Evolutionary conservation across 2,329 filamentous ascomycete genomes (phyloP).

Genomic region (Claviceps humidiphila): DNA sequence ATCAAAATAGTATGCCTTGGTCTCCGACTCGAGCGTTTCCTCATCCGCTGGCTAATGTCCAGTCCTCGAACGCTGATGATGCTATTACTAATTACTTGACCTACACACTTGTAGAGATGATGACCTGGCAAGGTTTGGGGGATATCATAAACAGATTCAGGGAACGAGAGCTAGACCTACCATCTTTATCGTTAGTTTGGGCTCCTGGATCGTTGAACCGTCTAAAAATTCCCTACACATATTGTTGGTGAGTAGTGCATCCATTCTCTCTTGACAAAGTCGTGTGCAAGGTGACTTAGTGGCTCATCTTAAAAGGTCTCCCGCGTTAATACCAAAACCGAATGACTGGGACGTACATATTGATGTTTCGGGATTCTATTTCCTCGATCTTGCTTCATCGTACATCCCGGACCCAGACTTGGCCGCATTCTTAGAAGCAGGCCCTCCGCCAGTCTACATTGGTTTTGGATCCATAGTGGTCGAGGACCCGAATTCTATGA

Average conservation of each 20-base stretch:
- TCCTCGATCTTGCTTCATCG: constrained; percentile 52
- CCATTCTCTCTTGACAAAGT: neutral
- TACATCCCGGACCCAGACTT: constrained; percentile 56
- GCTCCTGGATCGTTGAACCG: constrained; percentile 68
- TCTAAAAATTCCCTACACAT: constrained; percentile 71
- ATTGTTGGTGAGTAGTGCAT: constrained; percentile 53
- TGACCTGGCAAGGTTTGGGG: constrained; percentile 86
- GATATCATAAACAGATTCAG: constrained; percentile 86
- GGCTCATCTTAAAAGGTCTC: constrained; percentile 33
- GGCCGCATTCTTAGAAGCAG: constrained; percentile 50
- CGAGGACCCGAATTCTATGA: constrained; percentile 60
- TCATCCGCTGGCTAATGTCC: constrained; percentile 74
- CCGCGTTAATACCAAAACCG: constrained; percentile 65
- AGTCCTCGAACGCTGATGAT: constrained; percentile 60
- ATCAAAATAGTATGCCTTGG: constrained; percentile 72
- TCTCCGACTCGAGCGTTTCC: constrained; percentile 75
- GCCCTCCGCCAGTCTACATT: constrained; percentile 65
- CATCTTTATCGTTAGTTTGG: constrained; percentile 67
- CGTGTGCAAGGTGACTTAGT: constrained; percentile 2
- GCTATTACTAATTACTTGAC: constrained; percentile 72
- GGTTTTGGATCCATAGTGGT: constrained; percentile 59
- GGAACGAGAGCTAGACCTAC: constrained; percentile 58
- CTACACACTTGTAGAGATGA: constrained; percentile 76
- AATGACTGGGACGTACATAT: constrained; percentile 63
- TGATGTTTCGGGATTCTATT: constrained; percentile 64